These are phyloP conservation scores for Coemansia sp. DNA, from an alignment of 192 early-diverging fungal genomes.

Conservation along the genomic window DNA sequence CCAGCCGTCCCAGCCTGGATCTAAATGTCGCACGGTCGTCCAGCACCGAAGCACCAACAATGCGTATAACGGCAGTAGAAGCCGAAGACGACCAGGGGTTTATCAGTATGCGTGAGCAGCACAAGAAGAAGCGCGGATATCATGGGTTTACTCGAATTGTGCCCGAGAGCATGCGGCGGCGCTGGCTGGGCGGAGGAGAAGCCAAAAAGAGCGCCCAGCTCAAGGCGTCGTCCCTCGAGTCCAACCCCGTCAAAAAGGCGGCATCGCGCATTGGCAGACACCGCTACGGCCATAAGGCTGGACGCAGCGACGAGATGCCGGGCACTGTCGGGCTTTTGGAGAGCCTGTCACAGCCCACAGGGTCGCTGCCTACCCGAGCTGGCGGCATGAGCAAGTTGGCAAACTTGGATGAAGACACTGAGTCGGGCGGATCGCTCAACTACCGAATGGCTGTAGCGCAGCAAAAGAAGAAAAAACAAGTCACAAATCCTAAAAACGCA, in stretches of 20 bases:
- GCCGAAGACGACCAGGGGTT: conserved; percentile 53
- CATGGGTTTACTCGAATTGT: conserved; percentile 37
- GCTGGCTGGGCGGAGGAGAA: conserved; percentile 37
- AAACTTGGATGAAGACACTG: neutral
- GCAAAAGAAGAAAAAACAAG: neutral
- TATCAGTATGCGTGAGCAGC: conserved; percentile 24
- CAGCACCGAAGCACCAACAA: conserved; percentile 32
- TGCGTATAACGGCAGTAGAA: conserved; percentile 50
- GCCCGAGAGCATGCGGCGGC: conserved; percentile 41
- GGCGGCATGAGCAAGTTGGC: neutral
- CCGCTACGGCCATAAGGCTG: conserved; percentile 6
- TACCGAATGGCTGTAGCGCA: neutral
- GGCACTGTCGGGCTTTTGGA: neutral
- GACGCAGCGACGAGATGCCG: conserved; percentile 1
- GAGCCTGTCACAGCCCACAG: conserved; percentile 1
- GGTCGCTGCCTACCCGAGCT: conserved; percentile 1
- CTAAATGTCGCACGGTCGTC: conserved; percentile 34
- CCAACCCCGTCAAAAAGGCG: conserved; percentile 2
- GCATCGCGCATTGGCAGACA: neutral
- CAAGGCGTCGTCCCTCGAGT: conserved; percentile 18
- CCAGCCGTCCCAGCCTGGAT: conserved; percentile 29
- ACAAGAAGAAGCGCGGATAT: conserved; percentile 40
- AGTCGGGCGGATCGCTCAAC: conserved; percentile 3
- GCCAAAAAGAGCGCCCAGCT: conserved; percentile 9
- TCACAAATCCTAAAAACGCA: conserved; percentile 15